Evolutionary conservation across 305 asterid genomes (phyloP), one percentile per base, ranked within the genome.

Genomic region (Fraxinus ornus): DNA sequence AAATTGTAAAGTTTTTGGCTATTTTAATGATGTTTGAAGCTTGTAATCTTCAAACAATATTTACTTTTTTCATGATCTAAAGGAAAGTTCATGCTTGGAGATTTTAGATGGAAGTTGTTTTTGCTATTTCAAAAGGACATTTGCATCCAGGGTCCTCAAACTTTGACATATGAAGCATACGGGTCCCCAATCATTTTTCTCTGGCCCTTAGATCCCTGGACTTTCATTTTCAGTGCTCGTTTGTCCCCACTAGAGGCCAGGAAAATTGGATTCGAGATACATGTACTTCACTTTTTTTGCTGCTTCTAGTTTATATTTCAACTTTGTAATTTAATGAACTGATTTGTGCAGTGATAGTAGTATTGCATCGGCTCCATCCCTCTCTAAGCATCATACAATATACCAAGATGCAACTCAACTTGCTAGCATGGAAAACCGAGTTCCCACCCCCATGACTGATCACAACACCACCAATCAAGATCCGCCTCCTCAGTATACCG

Each of bases 271-370:
- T 49, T 24, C 0, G 73, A 64, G 33, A 10, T 64, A 21, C 17
- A 10, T 66, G n/a, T 26, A 24, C 6, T 24, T 64, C 15, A 24
- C 4, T 66, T 66, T 19, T 64, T 66, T 3, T 62, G 36, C 35
- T 24, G 10, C 30, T 68, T 68, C 19, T 4, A 68, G n/a, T 68
- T 28, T 12, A 68, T 4, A 28, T 68, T 68, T 24, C 19, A 28
- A 68, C 12, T 24, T 66, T 66, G 36, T 68, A 68, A 68, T 28
- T 68, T 3, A 68, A 26, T n/a, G 13, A 0, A 68, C 30, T 26
- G 39, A 68, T 10, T 70, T 82, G 80, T 87, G 26, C 88, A 93
- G 97, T 80, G 97, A 92, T 83, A 81, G 91, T 62, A 93, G 97
- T 85, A 80, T 88, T 15, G 87, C 91, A 71, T 91, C 95, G 13